Evolutionary conservation across 2,329 filamentous ascomycete species (phyloP), one percentile per base, ranked within the genome.

Genomic region (Cladosporium sp.): DNA sequence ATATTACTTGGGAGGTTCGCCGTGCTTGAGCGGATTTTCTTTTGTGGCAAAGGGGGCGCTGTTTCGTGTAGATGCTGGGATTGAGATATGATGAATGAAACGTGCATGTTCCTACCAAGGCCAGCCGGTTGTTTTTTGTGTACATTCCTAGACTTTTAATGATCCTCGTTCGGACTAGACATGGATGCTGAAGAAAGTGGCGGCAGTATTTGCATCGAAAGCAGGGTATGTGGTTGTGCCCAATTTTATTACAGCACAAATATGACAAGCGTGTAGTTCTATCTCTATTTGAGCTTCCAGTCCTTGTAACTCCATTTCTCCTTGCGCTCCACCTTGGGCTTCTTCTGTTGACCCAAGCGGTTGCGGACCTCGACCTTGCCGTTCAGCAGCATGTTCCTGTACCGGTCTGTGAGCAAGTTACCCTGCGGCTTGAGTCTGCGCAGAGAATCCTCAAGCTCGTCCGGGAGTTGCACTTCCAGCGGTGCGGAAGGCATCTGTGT

Each of bases 251-350:
- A 27, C 22, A 27, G 22, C 22, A 27, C 22, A 9, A 27, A 9
- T 9, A 27, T 4, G 43, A 36, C 30, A 45, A 45, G 5, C 30
- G 42, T 16, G 18, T 16, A 20, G 19, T n/a, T 18, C 15, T 12
- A 48, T 2, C 22, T 43, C 47, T 59, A 63, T 53, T 57, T 59
- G 48, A 87, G 70, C 60, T 76, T 78, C 70, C 95, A 98, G 67
- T 98, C 93, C 78, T 98, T 98, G 75, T 95, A 88, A 38, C 85
- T 83, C 93, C 93, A 98, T 73, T 97, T 98, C 79, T 97, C 93
- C 6, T 89, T 95, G 45, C 83, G 71, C 68, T 87, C 88, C 59
- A 76, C 83, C 77, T 84, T 91, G 56, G 82, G 80, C 75, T 93
- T 88, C 78, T 88, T 95, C 62, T 79, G 79, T 72, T 93, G 92